Evolutionary conservation across 1,139 yeast genomes (phyloP), one percentile per base, ranked within the genome.

Genomic region (Pichia sp.): DNA sequence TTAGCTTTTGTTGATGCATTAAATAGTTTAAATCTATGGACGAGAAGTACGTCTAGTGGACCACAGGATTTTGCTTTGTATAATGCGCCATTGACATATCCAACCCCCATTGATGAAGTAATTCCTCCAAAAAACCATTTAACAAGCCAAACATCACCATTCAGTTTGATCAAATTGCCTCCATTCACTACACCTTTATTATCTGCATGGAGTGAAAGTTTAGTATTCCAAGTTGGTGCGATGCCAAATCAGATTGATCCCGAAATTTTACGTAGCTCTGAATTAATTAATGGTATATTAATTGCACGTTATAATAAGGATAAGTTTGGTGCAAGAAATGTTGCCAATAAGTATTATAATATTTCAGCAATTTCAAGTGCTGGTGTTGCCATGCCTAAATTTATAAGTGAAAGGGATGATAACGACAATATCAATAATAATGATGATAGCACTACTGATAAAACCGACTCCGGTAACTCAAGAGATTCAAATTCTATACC

Each of bases 121-220:
- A 57, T 68, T 6, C 70, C 72, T 1, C 51, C 58, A 2, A 48
- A 55, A 37, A 61, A 60, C 37, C 61, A 53, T 25, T 59, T 63
- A 3, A 58, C 65, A 9, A 64, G 64, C 4, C 53, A 63, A 42
- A 76, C 76, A 39, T 65, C 69, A 3, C 90, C 97, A 0, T 68
- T 92, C 46, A 82, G 82, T 41, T 63, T 79, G 1, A 72, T 92
- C 1, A 97, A 97, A 9, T 70, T 92, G 79, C 97, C 98, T 0
- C 88, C 83, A 60, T 92, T 88, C 63, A 81, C 80, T 53, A 89
- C 85, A 43, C 77, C 78, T 45, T 71, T 94, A 24, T 70, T 90
- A 15, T 88, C 97, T 0, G 83, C 88, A 20, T 90, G 90, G 87
- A 83, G 89, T 0, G 60, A 72, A 2, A 82, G 82, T 49, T 64